Evolutionary conservation across 129 eudicot species (phyloP).

Genomic region (Flaveria linearis): DNA sequence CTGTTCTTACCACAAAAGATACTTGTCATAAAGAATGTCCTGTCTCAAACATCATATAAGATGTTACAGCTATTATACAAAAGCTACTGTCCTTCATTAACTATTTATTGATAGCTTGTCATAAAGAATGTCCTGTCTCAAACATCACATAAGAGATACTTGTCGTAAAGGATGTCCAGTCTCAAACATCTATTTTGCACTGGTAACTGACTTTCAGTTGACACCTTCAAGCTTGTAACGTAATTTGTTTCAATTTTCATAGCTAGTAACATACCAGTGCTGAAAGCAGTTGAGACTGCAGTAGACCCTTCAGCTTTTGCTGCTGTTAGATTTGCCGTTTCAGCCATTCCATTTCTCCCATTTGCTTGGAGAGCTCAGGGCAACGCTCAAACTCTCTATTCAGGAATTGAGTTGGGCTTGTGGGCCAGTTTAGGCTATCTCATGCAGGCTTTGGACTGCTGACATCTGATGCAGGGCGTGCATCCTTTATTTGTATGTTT

Average conservation of each 20-base stretch:
- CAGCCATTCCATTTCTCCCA: constrained; percentile 78
- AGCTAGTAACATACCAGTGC: constrained; percentile 84
- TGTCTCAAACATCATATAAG: too few relatives aligned
- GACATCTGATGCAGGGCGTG: constrained; percentile 87
- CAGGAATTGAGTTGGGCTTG: constrained; percentile 79
- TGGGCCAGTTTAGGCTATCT: constrained; percentile 93
- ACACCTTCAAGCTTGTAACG: constrained; percentile 5
- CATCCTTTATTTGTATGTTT: constrained; percentile 72
- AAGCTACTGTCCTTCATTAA: background rate
- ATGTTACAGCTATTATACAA: background rate
- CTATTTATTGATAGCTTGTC: background rate
- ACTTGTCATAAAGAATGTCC: too few relatives aligned
- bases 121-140: too few relatives aligned
- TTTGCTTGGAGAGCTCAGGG: constrained; percentile 57
- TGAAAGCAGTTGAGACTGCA: constrained; percentile 71
- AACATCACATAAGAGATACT: too few relatives aligned
- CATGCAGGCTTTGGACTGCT: constrained; percentile 76
- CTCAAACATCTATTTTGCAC: background rate
- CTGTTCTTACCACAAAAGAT: too few relatives aligned
- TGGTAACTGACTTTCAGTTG: background rate
- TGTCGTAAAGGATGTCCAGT: too few relatives aligned
- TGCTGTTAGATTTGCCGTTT: constrained; percentile 58
- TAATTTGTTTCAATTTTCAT: constrained; percentile 18
- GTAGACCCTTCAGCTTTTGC: constrained; percentile 79
- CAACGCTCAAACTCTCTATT: constrained; percentile 51